A percentile compares a stretch with the other conserved stretches of the same genome.
These are phyloP conservation scores for Otatea glauca DNA, from an alignment of 176 grass and related monocot genomes.

Conservation along the genomic window DNA sequence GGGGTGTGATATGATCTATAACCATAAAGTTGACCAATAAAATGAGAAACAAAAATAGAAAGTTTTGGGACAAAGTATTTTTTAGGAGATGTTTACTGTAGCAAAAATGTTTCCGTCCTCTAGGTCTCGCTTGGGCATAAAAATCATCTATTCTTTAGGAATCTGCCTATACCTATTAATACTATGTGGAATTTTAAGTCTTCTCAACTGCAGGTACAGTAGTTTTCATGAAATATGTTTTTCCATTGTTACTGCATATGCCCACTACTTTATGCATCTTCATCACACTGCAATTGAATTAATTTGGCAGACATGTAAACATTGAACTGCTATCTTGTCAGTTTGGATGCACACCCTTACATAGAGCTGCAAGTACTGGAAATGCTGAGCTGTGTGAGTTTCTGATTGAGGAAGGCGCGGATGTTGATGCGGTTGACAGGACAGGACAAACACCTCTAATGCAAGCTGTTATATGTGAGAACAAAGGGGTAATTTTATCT, in stretches of 20 bases:
- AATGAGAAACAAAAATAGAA: background rate
- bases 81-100: background rate
- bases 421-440: conserved; percentile 76
- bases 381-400: conserved; percentile 77
- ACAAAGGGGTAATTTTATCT: conserved; percentile 68
- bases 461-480: conserved; percentile 78
- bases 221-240: background rate
- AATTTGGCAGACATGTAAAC: conserved; percentile 10
- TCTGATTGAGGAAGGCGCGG: conserved; percentile 96
- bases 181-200: background rate
- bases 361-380: conserved; percentile 95
- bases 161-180: background rate
- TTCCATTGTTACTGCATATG: background rate
- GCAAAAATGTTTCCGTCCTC: background rate
- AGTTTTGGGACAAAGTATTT: background rate
- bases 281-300: background rate
- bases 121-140: background rate
- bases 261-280: conserved; percentile 8
- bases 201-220: background rate
- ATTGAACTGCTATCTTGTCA: conserved; percentile 43
- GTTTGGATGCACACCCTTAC: conserved; percentile 86
- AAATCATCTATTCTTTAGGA: background rate
- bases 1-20: background rate
- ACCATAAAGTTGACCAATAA: background rate
- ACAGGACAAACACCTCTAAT: conserved; percentile 77